phyloP scores from a whole-genome alignment of 768 basidiomycete genomes.

The Collybia mongolica region DNA sequence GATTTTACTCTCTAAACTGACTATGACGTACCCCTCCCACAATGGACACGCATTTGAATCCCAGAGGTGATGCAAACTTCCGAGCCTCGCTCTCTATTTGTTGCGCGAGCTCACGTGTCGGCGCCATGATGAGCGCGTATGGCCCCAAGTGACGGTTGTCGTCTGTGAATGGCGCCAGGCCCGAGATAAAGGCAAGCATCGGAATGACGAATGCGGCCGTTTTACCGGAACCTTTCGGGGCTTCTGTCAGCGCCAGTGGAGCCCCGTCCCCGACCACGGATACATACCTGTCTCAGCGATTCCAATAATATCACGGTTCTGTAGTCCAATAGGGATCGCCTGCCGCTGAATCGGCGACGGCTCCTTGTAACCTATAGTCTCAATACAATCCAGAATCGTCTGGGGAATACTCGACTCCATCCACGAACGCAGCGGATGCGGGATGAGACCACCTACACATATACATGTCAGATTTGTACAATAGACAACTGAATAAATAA shows the following conservation, averaged over 20 bases:
- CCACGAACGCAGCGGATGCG: constrained; percentile 93
- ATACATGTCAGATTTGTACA: too few relatives aligned
- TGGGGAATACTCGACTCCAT: constrained; percentile 81
- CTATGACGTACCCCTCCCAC: constrained; percentile 82
- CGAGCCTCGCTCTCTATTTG: constrained; percentile 93
- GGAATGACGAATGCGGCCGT: constrained; percentile 98
- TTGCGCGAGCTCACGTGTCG: constrained; percentile 98
- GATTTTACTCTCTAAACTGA: constrained; percentile 2
- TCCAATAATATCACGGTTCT: constrained; percentile 96
- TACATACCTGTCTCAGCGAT: constrained; percentile 92
- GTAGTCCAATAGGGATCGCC: constrained; percentile 97
- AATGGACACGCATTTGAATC: constrained; percentile 94
- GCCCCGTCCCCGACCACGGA: constrained; percentile 1
- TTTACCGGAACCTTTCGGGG: constrained; percentile 85
- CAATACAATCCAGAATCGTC: constrained; percentile 79
- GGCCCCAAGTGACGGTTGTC: constrained; percentile 94
- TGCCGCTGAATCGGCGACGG: constrained; percentile 97
- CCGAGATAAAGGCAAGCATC: constrained; percentile 93
- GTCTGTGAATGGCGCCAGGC: constrained; percentile 82
- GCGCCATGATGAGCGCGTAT: constrained; percentile 89
- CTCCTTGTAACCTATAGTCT: constrained; percentile 93
- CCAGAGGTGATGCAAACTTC: constrained; percentile 89
- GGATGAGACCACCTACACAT: constrained; percentile 80
- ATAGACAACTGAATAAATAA: too few relatives aligned
- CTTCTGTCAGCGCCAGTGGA: not conserved